Evolutionary conservation across 2,329 filamentous ascomycete genomes (phyloP).

Genomic region (Colletotrichum chrysophilum): DNA sequence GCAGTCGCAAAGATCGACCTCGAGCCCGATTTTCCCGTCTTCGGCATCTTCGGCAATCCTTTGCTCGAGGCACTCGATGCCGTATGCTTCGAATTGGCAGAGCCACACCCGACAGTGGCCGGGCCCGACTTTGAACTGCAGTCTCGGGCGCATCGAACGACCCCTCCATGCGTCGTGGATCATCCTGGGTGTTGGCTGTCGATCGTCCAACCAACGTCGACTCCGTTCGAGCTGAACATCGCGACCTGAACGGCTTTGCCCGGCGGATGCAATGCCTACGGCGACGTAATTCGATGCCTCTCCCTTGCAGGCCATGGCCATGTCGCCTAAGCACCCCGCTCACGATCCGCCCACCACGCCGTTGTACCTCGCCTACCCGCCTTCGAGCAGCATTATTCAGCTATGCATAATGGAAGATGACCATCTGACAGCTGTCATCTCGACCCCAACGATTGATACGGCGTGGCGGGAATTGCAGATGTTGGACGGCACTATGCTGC

Average conservation of each 20-base stretch:
- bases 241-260: neutral
- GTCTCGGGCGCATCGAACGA: neutral
- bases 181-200: constrained; percentile 4
- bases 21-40: neutral
- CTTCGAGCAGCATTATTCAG: neutral
- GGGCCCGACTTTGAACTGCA: neutral
- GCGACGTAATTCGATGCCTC: neutral
- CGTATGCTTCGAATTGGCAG: neutral
- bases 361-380: neutral
- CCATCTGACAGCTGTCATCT: neutral
- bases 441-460: neutral
- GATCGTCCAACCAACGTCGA: constrained; percentile 8
- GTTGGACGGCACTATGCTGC: neutral
- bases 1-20: neutral
- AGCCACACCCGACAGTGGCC: neutral
- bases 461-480: no score
- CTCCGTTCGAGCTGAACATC: neutral
- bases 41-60: constrained; percentile 13
- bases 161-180: constrained; percentile 22
- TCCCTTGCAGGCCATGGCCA: neutral
- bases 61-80: neutral
- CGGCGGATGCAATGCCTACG: neutral
- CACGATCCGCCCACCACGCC: neutral
- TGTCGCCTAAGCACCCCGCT: neutral
- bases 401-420: neutral